Conservation (phyloP, 1,139 yeast species). For the Yamadazyma pseudoaaseri region DNA sequence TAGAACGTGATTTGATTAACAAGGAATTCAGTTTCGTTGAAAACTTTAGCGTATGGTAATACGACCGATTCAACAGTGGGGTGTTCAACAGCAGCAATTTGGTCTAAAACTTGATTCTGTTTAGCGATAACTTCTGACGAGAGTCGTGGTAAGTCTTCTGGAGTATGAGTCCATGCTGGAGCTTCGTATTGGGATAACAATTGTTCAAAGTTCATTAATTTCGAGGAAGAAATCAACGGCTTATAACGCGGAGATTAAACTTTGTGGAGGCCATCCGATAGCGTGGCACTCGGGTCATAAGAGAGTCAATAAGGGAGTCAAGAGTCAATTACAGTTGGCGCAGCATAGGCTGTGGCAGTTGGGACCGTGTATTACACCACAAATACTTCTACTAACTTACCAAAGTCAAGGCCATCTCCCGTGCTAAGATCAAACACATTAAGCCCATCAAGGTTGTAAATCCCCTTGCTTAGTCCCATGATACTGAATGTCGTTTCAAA, state of each 20-base stretch:
- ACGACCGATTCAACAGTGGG: constrained; percentile 61
- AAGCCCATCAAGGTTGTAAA: constrained; percentile 63
- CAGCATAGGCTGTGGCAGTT: too few species aligned
- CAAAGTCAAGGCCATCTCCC: constrained; percentile 74
- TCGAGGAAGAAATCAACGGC: too few species aligned
- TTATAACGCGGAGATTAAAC: too few species aligned
- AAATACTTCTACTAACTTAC: constrained; percentile 66
- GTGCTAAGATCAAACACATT: constrained; percentile 59
- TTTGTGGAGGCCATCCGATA: too few species aligned
- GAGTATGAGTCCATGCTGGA: constrained; percentile 64
- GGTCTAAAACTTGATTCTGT: constrained; percentile 50
- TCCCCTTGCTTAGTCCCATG: constrained; percentile 64
- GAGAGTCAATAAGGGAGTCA: too few species aligned
- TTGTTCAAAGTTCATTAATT: constrained; percentile 4
- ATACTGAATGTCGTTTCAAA: constrained; percentile 63
- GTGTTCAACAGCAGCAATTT: constrained; percentile 41
- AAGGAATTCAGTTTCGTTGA: constrained; percentile 44
- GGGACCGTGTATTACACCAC: too few species aligned
- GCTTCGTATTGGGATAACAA: constrained; percentile 14
- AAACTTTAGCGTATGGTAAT: constrained; percentile 47
- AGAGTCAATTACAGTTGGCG: too few species aligned
- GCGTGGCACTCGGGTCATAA: too few species aligned
- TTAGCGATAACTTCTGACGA: constrained; percentile 47
- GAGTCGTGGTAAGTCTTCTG: constrained; percentile 43
- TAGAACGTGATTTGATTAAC: constrained; percentile 58